Evolutionary conservation across 2,329 filamentous ascomycete species (phyloP).

Genomic region (Ceratocystis eucalypticola): DNA sequence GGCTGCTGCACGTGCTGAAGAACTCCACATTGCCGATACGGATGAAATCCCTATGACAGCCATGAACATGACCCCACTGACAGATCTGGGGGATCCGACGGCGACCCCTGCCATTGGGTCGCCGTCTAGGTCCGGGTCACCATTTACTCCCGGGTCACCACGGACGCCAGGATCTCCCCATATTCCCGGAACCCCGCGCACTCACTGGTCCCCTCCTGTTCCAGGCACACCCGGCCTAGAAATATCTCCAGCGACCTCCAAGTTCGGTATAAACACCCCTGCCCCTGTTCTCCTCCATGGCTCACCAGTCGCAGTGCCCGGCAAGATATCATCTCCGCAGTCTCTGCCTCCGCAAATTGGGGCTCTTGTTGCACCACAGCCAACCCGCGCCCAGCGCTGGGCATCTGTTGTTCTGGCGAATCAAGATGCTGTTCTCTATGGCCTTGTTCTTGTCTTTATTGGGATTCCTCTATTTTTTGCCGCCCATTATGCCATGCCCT

Average conservation of each 20-base stretch:
- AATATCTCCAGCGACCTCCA: conserved; percentile 20
- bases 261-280: conserved; percentile 22
- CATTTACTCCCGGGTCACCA: not conserved
- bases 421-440: conserved; percentile 35
- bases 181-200: not conserved
- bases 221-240: conserved; percentile 15
- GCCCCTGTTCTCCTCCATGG: conserved; percentile 22
- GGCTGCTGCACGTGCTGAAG: conserved; percentile 38
- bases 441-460: conserved; percentile 34
- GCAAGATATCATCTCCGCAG: conserved; percentile 4
- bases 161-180: not conserved
- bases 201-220: not conserved
- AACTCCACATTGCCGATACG: conserved; percentile 27
- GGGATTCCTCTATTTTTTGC: conserved; percentile 43
- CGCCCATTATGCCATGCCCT: conserved; percentile 38
- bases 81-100: conserved; percentile 3
- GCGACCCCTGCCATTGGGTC: not conserved
- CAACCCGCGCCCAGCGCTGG: conserved; percentile 37
- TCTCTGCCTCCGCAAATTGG: conserved; percentile 22
- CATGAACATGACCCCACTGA: conserved; percentile 21
- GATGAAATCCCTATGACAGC: conserved; percentile 37
- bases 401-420: conserved; percentile 34
- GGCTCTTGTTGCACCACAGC: conserved; percentile 30
- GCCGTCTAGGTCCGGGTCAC: not conserved
- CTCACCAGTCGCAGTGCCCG: not conserved